These are phyloP conservation scores for Gyrodon lividus DNA, from an alignment of 768 basidiomycete species.

Conservation along the genomic window DNA sequence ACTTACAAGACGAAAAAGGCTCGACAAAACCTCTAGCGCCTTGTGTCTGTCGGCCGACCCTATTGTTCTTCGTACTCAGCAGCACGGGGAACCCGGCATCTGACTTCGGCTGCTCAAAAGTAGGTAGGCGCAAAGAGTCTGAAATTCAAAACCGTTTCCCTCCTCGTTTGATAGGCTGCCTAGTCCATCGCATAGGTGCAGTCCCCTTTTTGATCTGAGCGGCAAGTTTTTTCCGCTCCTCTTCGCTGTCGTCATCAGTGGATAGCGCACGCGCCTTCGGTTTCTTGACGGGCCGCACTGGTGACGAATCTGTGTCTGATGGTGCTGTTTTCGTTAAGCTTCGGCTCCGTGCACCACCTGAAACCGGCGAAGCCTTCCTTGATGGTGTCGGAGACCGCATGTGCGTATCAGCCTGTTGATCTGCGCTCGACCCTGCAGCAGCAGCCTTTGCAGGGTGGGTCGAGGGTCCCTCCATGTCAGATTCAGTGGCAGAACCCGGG, in stretches of 20 bases:
- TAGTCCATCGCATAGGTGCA: conserved; percentile 48
- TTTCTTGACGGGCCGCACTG: conserved; percentile 50
- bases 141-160: conserved; percentile 65
- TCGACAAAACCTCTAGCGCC: background rate
- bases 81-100: background rate
- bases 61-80: background rate
- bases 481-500: conserved; percentile 30
- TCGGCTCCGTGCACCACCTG: conserved; percentile 22
- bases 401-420: conserved; percentile 14
- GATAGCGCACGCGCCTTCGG: conserved; percentile 37
- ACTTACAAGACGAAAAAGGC: background rate
- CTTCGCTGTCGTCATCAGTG: conserved; percentile 61
- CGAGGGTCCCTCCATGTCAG: conserved; percentile 14
- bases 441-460: conserved; percentile 1
- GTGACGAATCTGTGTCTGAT: conserved; percentile 53
- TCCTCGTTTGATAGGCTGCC: conserved; percentile 75
- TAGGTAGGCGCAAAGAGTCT: background rate
- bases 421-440: background rate
- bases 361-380: conserved; percentile 5
- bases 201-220: conserved; percentile 41
- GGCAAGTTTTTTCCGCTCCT: conserved; percentile 44
- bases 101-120: background rate
- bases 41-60: conserved; percentile 13
- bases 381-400: conserved; percentile 24
- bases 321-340: conserved; percentile 22